phyloP scores from a whole-genome alignment of 371 early-diverging fungal genomes.

The Coemansia sp. region DNA sequence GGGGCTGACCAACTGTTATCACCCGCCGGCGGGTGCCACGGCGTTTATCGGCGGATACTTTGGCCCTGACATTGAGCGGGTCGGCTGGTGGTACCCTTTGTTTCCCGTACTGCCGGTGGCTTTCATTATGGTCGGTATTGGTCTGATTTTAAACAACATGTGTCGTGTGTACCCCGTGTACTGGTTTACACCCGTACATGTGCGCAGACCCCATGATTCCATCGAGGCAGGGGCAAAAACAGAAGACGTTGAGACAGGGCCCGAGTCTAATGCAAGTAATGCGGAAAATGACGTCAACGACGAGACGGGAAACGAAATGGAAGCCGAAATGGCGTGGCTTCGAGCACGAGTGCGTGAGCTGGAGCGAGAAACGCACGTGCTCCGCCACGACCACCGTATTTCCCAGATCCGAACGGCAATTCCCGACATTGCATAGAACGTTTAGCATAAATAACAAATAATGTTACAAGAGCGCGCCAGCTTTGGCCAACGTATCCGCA shows the following conservation, averaged over 20 bases:
- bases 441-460: neutral
- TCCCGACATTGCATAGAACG: neutral
- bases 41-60: conserved; percentile 66
- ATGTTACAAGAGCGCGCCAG: conserved; percentile 34
- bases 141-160: conserved; percentile 67
- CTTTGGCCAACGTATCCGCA: conserved; percentile 49
- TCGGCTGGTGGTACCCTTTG: conserved; percentile 51
- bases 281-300: conserved; percentile 10
- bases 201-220: neutral
- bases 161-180: conserved; percentile 64
- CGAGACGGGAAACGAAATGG: conserved; percentile 18
- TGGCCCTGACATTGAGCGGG: conserved; percentile 13
- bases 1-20: conserved; percentile 68
- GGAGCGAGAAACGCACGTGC: conserved; percentile 17
- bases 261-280: neutral
- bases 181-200: conserved; percentile 58
- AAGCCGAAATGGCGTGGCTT: conserved; percentile 27
- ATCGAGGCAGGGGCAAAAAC: too few species aligned
- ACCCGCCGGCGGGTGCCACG: conserved; percentile 76
- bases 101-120: conserved; percentile 62
- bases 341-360: conserved; percentile 26
- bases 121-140: conserved; percentile 60
- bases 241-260: neutral
- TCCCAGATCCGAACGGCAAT: neutral
- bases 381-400: neutral